These are phyloP conservation scores for Pythium folliculosum DNA, from an alignment of 352 stramenopile genomes.

Conservation along the genomic window DNA sequence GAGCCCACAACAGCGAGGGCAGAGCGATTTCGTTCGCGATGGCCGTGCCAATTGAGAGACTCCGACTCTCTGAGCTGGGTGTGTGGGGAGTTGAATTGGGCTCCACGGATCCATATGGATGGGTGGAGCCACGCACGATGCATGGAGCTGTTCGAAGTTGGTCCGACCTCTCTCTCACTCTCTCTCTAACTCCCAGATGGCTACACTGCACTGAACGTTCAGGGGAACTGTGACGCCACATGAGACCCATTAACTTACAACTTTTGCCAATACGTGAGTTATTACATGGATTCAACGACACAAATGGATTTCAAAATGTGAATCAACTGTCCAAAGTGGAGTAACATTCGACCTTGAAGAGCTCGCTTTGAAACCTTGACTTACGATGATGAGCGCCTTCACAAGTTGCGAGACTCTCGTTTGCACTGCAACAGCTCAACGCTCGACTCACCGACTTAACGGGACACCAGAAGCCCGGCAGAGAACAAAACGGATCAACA, in stretches of 20 bases:
- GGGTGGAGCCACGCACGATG: background rate
- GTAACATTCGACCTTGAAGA: background rate
- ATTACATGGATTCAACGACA: background rate
- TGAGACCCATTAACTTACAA: background rate
- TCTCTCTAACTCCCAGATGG: background rate
- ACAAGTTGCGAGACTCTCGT: too few relatives aligned
- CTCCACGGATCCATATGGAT: background rate
- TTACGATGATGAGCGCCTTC: too few relatives aligned
- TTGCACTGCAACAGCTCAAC: too few relatives aligned
- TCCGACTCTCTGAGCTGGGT: background rate
- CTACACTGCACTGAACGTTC: conserved; percentile 1
- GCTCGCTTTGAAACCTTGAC: too few relatives aligned
- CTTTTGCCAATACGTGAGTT: background rate
- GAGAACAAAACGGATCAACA: too few relatives aligned
- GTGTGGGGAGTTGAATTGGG: too few relatives aligned
- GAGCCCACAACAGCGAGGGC: background rate
- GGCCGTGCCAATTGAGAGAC: background rate
- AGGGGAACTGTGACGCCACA: background rate
- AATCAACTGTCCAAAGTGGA: too few relatives aligned
- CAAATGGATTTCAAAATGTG: too few relatives aligned
- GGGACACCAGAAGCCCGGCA: too few relatives aligned
- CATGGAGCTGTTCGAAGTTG: background rate
- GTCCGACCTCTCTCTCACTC: background rate
- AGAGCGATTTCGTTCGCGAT: background rate
- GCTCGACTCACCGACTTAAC: too few relatives aligned